Evolutionary conservation across 345 rosid genomes (phyloP), one percentile per base, ranked within the genome.

Genomic region (Turnera subulata): DNA sequence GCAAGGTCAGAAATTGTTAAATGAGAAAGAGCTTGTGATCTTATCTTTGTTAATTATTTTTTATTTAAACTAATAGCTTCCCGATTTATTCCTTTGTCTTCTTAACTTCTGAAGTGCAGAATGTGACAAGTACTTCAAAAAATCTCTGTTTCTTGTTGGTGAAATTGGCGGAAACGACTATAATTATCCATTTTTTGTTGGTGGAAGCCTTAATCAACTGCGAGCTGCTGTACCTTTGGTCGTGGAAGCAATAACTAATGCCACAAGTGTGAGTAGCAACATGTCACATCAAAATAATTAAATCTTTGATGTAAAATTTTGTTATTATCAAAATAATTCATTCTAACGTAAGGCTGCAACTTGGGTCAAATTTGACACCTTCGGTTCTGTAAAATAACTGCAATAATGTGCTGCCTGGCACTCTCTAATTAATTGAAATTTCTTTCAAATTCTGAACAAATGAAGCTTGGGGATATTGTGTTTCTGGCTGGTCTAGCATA

Each of bases 151-250:
- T 64, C 20, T 82, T 47, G 80, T 87, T 16, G 91, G 91, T 17
- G 90, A 86, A 66, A 84, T 87, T 0, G 95, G 91, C 25, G 95
- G 91, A 26, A 86, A 84, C 52, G 95, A 87, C 61, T 87, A 82
- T 66, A 87, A 78, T 56, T 80, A 75, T 47, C 62, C 79, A 4
- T 74, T 66, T 55, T 68, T 82, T 54, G 42, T 47, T 3, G 84
- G 82, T 23, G 80, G 72, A 68, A 69, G 57, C 63, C 54, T 67
- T 46, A 50, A 68, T 51, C 69, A 68, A 38, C 64, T 78, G 0
- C 62, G 50, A 40, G 72, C 79, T 55, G 46, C 45, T 10, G 88
- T 80, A 8, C 83, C 91, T 23, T 50, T 61, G 1, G 86, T 87
- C 7, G 78, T 84, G 55, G 69, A 63, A 46, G 80, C 73, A 62